Evolutionary conservation across 352 stramenopile genomes (phyloP), one percentile per base, ranked within the genome.

Genomic region (Phytopythium helicoides): DNA sequence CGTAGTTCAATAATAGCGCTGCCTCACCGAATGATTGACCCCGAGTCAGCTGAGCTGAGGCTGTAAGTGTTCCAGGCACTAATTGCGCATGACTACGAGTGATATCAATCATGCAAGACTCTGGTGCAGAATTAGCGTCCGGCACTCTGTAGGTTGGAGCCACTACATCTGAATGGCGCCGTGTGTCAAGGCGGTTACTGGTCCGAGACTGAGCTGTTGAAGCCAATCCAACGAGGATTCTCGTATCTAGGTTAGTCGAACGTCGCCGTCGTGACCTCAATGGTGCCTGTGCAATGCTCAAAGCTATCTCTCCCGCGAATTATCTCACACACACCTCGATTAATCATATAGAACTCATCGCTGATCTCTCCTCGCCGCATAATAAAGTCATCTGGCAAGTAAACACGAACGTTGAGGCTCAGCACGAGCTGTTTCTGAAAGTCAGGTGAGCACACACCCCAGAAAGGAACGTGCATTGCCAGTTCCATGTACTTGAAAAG

Each of bases 401-500:
- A 85, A 6, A 88, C 66, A 16, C 75, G 68, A 3, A 75, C 73
- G 15, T 69, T 52, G 11, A 88, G 49, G n/a, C 49, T 68, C 0
- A 80, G 39, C 25, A 84, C 59, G 11, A 86, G 47, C 7, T 75
- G 77, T 41, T 80, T 85, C n/a, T 79, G 60, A 34, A 89, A 79
- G 52, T 82, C 74, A 1, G 68, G 60, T 0, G 64, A 68, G 28
- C 71, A 86, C 2, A 68, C 61, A 8, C 65, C 35, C 68, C 77
- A 66, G 39, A 77, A 74, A 0, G 68, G 71, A 1, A 85, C 59
- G 54, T 78, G 56, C 52, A 76, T 71, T 23, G 76, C 59, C 23
- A 85, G 47, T 25, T 77, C 62, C 64, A 77, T 77, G 68, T 72
- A 92, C 62, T 89, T 88, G 63, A 74, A 94, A 3, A 92, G 55